These are phyloP conservation scores for Hemisphaericaspora subhashii DNA, from an alignment of 1,139 yeast species.

Conservation along the genomic window DNA sequence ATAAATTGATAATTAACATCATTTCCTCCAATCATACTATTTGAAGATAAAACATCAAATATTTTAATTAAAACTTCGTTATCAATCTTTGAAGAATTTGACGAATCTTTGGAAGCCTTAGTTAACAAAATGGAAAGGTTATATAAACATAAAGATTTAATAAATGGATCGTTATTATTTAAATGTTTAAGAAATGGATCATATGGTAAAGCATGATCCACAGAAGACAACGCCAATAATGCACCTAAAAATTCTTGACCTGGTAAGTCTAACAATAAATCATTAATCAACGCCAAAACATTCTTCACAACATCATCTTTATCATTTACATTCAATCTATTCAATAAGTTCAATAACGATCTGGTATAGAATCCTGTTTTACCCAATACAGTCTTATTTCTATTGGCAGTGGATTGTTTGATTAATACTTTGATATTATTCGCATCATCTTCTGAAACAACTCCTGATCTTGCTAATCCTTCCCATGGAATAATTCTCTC, in stretches of 20 bases:
- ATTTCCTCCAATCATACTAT: slow-evolving; percentile 43
- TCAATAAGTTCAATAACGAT: slow-evolving; percentile 55
- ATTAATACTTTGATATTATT: slow-evolving; percentile 65
- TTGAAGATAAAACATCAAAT: slow-evolving; percentile 43
- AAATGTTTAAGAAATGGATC: slow-evolving; percentile 56
- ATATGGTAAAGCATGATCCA: slow-evolving; percentile 55
- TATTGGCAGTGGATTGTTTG: slow-evolving; percentile 44
- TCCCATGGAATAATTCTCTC: slow-evolving; percentile 93
- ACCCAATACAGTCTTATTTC: slow-evolving; percentile 37
- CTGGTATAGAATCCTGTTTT: slow-evolving; percentile 57
- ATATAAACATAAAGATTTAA: slow-evolving; percentile 48
- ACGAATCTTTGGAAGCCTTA: slow-evolving; percentile 19
- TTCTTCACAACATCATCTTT: slow-evolving; percentile 76
- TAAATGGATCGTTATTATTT: slow-evolving; percentile 43
- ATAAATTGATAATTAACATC: slow-evolving; percentile 59
- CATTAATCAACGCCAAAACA: slow-evolving; percentile 67
- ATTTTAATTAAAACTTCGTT: slow-evolving; percentile 40
- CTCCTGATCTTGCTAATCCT: slow-evolving; percentile 76
- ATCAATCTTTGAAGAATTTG: slow-evolving; percentile 17
- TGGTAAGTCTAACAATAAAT: slow-evolving; percentile 51
- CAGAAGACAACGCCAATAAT: slow-evolving; percentile 43
- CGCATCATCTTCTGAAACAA: slow-evolving; percentile 66
- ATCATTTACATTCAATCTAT: slow-evolving; percentile 41
- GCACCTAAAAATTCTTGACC: slow-evolving; percentile 42
- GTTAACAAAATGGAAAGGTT: slow-evolving; percentile 43